Conservation (phyloP, 345 rosid genomes). For the Euphorbia peplus region DNA sequence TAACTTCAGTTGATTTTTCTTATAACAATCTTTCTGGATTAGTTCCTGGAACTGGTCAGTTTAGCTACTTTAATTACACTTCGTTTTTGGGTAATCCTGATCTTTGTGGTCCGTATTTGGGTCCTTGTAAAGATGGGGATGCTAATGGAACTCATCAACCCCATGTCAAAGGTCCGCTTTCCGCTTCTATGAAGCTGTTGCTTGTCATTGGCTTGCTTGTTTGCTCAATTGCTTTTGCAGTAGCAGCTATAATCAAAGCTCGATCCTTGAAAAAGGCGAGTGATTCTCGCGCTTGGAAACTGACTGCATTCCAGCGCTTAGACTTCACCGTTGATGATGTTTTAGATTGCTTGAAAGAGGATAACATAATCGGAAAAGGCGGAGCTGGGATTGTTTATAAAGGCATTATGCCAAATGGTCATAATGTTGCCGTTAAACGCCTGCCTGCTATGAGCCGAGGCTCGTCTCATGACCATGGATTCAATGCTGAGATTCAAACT, state of each 20-base stretch:
- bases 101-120: conserved; percentile 84
- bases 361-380: conserved; percentile 88
- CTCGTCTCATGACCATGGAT: conserved; percentile 92
- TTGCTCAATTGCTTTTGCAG: conserved; percentile 78
- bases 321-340: conserved; percentile 85
- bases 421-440: conserved; percentile 77
- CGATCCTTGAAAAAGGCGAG: conserved; percentile 76
- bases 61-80: conserved; percentile 87
- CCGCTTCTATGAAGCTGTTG: conserved; percentile 77
- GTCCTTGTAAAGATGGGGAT: conserved; percentile 64
- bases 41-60: conserved; percentile 85
- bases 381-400: conserved; percentile 94
- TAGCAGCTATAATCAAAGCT: conserved; percentile 81
- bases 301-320: conserved; percentile 94
- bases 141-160: conserved; percentile 47
- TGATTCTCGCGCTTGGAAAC: conserved; percentile 78
- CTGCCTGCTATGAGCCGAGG: conserved; percentile 78
- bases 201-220: conserved; percentile 78
- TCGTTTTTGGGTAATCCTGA: conserved; percentile 75
- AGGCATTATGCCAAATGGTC: conserved; percentile 72
- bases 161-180: conserved; percentile 59
- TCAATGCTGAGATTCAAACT: conserved; percentile 94
- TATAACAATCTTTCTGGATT: conserved; percentile 87
- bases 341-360: conserved; percentile 77
- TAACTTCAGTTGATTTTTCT: conserved; percentile 88